Conservation (phyloP, 257 asterid genomes). For the Solanum gracilifrons region DNA sequence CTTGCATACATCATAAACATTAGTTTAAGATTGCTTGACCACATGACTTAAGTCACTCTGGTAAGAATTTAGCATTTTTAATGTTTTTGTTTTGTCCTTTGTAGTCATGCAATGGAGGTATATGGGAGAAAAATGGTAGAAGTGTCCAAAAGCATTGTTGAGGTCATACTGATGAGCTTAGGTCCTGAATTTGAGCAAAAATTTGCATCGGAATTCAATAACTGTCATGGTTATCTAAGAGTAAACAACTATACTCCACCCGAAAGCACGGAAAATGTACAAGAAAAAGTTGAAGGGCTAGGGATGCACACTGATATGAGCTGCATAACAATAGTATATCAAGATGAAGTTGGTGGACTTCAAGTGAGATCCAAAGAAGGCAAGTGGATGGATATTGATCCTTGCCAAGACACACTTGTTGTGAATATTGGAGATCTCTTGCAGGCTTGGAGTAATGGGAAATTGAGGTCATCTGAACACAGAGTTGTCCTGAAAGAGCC, state of each 20-base stretch:
- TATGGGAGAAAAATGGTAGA: conserved; percentile 47
- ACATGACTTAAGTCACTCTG: neutral
- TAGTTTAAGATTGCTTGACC: neutral
- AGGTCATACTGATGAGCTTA: conserved; percentile 25
- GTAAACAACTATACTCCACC: conserved; percentile 55
- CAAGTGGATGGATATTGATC: conserved; percentile 49
- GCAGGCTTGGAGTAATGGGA: conserved; percentile 74
- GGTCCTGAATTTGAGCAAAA: conserved; percentile 27
- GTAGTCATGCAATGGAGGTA: conserved; percentile 36
- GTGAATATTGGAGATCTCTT: conserved; percentile 65
- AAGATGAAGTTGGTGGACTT: conserved; percentile 65
- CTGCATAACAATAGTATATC: conserved; percentile 53
- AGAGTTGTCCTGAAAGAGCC: conserved; percentile 41
- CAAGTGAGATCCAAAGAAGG: conserved; percentile 51
- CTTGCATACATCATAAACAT: neutral
- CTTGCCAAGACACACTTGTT: conserved; percentile 52
- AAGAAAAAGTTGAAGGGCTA: conserved; percentile 41
- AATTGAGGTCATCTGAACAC: conserved; percentile 59
- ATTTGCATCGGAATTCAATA: conserved; percentile 33
- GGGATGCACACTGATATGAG: conserved; percentile 86
- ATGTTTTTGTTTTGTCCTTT: neutral
- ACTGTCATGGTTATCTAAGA: conserved; percentile 63
- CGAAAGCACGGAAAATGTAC: neutral
- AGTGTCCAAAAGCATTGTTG: conserved; percentile 28
- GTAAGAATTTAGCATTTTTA: neutral